These are phyloP conservation scores for Saccharomyces cerevisiae DNA, from an alignment of 805 yeast genomes.

Conservation along the genomic window DNA sequence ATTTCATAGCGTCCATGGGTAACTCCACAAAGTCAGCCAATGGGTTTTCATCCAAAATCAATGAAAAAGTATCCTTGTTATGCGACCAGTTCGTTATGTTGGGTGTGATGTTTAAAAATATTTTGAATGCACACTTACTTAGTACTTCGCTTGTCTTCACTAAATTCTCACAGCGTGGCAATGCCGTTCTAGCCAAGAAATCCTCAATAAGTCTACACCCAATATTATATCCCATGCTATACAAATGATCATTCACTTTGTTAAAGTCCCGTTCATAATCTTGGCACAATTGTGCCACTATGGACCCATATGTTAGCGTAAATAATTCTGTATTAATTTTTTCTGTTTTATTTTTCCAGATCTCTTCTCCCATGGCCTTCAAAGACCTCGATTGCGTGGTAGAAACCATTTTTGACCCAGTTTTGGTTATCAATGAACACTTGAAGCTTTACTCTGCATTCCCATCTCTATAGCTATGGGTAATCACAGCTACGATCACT, in stretches of 20 bases:
- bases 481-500: background rate
- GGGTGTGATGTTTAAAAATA: slow-evolving; percentile 79
- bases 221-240: slow-evolving; percentile 90
- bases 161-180: slow-evolving; percentile 70
- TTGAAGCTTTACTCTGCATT: background rate
- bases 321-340: slow-evolving; percentile 89
- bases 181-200: slow-evolving; percentile 79
- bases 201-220: slow-evolving; percentile 90
- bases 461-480: background rate
- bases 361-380: slow-evolving; percentile 64
- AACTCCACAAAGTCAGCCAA: slow-evolving; percentile 91
- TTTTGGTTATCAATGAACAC: background rate
- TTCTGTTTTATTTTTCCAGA: slow-evolving; percentile 83
- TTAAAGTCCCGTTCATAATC: slow-evolving; percentile 70
- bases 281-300: slow-evolving; percentile 82
- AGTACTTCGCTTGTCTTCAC: slow-evolving; percentile 83
- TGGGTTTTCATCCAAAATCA: slow-evolving; percentile 78
- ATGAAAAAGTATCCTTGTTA: slow-evolving; percentile 66
- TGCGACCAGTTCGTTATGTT: slow-evolving; percentile 63
- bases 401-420: background rate
- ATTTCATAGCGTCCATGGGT: slow-evolving; percentile 68
- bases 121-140: slow-evolving; percentile 80
- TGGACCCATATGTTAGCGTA: slow-evolving; percentile 90
- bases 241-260: slow-evolving; percentile 77
- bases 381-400: slow-evolving; percentile 18